Evolutionary conservation across 2,329 filamentous ascomycete species (phyloP), one percentile per base, ranked within the genome.

Genomic region (Colletotrichum camelliae): DNA sequence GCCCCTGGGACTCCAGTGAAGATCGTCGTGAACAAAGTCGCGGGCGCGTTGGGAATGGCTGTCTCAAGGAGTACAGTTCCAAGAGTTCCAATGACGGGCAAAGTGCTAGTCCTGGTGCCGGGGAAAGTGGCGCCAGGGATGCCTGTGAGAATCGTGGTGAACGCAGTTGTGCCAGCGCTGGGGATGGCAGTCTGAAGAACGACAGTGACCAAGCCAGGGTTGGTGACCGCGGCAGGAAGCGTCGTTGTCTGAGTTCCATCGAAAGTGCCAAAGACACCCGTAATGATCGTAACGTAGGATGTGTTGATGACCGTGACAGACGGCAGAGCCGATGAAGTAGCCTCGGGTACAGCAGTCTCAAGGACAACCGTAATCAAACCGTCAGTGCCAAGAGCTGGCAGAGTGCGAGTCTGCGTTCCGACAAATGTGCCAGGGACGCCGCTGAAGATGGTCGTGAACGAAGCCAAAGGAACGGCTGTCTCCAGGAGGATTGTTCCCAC

Each of bases 221-320:
- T 71, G 37, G 21, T 72, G 29, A 10, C 29, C 13, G 29, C 55
- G 52, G 52, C 72, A 24, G 72, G 52, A n/a, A 75, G 31, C 4
- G 72, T 75, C 3, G 61, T 72, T 33, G 68, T 72, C 31, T 66
- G 72, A 21, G 72, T 75, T 6, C 72, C 72, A 8, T 60, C 18
- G 16, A 75, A 75, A 2, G 13, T 43, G 18, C 68, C 72, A 13
- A 67, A 55, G 37, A 75, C 7, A 5, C 72, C 72, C 5, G 61
- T 75, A 13, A 75, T 15, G 18, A 75, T 67, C 13, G 72, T 75
- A 4, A 64, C 57, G 35, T 75, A 75, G 0, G 72, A 75, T 1
- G 43, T 69, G 24, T 60, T 60, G n/a, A 69, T 69, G 24, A 61
- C 67, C 16, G 67, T 69, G 18, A 75, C 55, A 21, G 61, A 72